A percentile compares a stretch with the other conserved stretches of the same genome.
Evolutionary conservation across 768 basidiomycete genomes (phyloP).

Genomic region (Termitomyces sp.): DNA sequence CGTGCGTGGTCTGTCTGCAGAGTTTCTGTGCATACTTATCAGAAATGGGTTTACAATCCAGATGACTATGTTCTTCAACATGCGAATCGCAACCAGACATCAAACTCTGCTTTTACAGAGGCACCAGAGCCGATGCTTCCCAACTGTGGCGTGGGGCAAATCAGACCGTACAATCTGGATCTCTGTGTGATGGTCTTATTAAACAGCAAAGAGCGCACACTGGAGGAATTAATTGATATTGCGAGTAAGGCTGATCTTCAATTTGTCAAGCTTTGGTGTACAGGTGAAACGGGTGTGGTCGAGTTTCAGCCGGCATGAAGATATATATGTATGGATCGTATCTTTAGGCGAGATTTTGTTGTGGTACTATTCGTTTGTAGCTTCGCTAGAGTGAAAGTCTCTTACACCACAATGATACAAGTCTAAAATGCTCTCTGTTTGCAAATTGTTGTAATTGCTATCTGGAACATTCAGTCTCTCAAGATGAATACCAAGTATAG

Average conservation of each 20-base stretch:
- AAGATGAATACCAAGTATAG: too few relatives aligned
- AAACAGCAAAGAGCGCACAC: slow-evolving; percentile 38
- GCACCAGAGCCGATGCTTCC: slow-evolving; percentile 42
- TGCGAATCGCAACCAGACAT: too few relatives aligned
- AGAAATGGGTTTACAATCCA: slow-evolving; percentile 4
- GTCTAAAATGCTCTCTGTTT: too few relatives aligned
- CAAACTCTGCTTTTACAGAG: too few relatives aligned
- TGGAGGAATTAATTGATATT: slow-evolving; percentile 29
- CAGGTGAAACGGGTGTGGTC: slow-evolving; percentile 29
- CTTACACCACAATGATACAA: too few relatives aligned
- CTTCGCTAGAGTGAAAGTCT: too few relatives aligned
- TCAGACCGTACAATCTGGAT: slow-evolving; percentile 40
- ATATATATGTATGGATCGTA: background rate
- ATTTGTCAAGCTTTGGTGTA: slow-evolving; percentile 34
- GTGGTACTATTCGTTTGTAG: too few relatives aligned
- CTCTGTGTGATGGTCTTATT: slow-evolving; percentile 39
- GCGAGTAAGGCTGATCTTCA: slow-evolving; percentile 28
- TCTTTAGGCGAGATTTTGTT: too few relatives aligned
- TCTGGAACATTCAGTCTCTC: too few relatives aligned
- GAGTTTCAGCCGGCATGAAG: slow-evolving; percentile 18
- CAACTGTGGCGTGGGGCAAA: slow-evolving; percentile 41
- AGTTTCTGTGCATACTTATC: slow-evolving; percentile 26
- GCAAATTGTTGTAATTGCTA: too few relatives aligned
- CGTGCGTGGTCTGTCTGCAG: background rate
- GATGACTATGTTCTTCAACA: slow-evolving; percentile 24